phyloP scores from a whole-genome alignment of 2,329 filamentous ascomycete genomes.

The Penicillium sp. region DNA sequence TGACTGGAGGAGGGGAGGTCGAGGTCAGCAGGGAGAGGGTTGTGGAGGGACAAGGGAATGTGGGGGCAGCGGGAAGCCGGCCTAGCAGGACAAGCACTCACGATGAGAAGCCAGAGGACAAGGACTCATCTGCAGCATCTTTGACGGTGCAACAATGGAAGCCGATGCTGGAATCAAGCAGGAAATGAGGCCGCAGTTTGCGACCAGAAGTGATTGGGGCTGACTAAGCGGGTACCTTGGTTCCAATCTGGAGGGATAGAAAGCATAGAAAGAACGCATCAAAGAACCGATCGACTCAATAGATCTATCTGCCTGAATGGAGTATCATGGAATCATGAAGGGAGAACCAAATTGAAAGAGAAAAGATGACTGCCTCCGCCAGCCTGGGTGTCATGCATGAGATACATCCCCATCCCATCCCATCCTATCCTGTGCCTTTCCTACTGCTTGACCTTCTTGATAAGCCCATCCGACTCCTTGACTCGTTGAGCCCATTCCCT shows the following conservation, averaged over 20 bases:
- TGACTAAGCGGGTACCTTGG: constrained; percentile 14
- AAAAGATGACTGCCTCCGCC: no score
- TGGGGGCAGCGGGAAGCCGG: constrained; percentile 23
- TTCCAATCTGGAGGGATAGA: constrained; percentile 9
- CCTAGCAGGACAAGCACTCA: constrained; percentile 22
- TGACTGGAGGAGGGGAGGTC: constrained; percentile 27
- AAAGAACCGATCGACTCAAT: neutral
- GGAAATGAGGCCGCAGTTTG: constrained; percentile 1
- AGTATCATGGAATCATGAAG: neutral
- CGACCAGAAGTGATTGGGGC: constrained; percentile 1
- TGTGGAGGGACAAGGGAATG: constrained; percentile 26
- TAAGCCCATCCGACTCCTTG: constrained; percentile 45
- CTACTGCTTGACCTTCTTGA: constrained; percentile 36
- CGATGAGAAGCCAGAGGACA: constrained; percentile 28
- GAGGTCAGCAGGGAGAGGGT: constrained; percentile 22
- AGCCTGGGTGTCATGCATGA: no score
- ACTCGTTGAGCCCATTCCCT: constrained; percentile 54
- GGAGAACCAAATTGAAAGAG: neutral
- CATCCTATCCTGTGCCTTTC: neutral
- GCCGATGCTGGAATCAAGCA: no score
- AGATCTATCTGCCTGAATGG: no score
- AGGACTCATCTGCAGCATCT: constrained; percentile 34
- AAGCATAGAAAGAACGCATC: neutral
- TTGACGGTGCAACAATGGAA: constrained; percentile 18
- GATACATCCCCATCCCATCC: neutral